Percentiles rank a stretch among this genome's conserved stretches.
Conservation (phyloP, 2,329 filamentous ascomycete species). For the Fusarium xylarioides region DNA sequence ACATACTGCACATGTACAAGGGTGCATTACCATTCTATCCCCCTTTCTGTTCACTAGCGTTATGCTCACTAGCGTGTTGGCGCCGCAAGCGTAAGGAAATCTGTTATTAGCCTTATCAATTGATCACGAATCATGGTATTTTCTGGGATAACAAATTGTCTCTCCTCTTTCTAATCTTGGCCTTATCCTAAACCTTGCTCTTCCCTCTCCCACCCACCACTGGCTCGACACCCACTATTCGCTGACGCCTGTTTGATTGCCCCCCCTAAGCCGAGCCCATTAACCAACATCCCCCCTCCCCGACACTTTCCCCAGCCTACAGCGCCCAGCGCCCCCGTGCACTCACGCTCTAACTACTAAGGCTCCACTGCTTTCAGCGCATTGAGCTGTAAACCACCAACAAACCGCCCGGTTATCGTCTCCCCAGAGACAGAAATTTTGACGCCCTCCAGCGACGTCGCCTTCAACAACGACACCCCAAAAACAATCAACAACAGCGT, state of each 20-base stretch:
- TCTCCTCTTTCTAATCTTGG: slow-evolving; percentile 28
- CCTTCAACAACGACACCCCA: slow-evolving; percentile 42
- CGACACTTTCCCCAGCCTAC: slow-evolving; percentile 26
- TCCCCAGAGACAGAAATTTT: slow-evolving; percentile 46
- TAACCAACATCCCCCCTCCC: no score
- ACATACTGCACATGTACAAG: neutral
- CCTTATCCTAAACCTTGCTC: slow-evolving; percentile 33
- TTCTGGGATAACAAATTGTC: slow-evolving; percentile 22
- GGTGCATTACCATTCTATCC: neutral
- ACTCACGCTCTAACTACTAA: slow-evolving; percentile 29
- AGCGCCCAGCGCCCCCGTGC: slow-evolving; percentile 24
- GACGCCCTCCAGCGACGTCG: slow-evolving; percentile 44
- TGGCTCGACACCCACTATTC: slow-evolving; percentile 27
- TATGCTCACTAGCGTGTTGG: slow-evolving; percentile 25
- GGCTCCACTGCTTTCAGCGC: slow-evolving; percentile 37
- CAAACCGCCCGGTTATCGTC: slow-evolving; percentile 29
- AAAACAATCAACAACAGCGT: slow-evolving; percentile 47
- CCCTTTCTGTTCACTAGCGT: slow-evolving; percentile 7
- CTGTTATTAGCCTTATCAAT: slow-evolving; percentile 29
- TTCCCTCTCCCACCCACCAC: slow-evolving; percentile 20
- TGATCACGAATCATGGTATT: slow-evolving; percentile 22
- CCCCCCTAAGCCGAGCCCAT: slow-evolving; percentile 28
- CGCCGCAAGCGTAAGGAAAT: slow-evolving; percentile 8
- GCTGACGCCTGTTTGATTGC: slow-evolving; percentile 25
- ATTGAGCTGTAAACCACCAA: slow-evolving; percentile 34